phyloP scores from a whole-genome alignment of 2,329 filamentous ascomycete genomes.

The Penicillium sclerotiorum region DNA sequence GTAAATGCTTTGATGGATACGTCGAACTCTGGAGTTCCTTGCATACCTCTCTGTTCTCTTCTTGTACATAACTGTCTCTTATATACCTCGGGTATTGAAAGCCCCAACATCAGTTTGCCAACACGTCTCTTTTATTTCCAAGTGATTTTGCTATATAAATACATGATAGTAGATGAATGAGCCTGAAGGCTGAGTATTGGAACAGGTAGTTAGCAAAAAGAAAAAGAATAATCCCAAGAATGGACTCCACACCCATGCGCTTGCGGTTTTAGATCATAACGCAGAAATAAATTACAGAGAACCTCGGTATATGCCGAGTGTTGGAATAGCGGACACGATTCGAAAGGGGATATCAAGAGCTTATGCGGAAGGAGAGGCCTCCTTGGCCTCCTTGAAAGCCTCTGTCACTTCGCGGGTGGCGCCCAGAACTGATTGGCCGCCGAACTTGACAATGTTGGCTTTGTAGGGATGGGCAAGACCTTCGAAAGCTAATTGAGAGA shows the following conservation, averaged over 20 bases:
- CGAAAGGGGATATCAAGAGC: constrained; percentile 10
- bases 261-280: constrained; percentile 36
- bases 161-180: constrained; percentile 17
- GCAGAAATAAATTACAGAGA: constrained; percentile 33
- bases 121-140: constrained; percentile 20
- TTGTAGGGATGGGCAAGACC: constrained; percentile 90
- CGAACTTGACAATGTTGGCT: constrained; percentile 78
- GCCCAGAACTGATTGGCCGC: constrained; percentile 53
- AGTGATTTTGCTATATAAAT: constrained; percentile 25
- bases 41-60: constrained; percentile 9
- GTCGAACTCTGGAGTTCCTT: constrained; percentile 4
- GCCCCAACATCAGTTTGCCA: constrained; percentile 16
- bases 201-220: constrained; percentile 13
- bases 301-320: constrained; percentile 7
- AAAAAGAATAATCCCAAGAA: constrained; percentile 25
- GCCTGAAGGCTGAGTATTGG: constrained; percentile 11
- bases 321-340: neutral
- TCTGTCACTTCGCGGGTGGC: constrained; percentile 37
- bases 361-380: constrained; percentile 23
- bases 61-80: constrained; percentile 27
- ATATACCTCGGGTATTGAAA: constrained; percentile 25
- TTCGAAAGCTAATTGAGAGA: constrained; percentile 87
- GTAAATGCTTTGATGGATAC: constrained; percentile 20
- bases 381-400: constrained; percentile 39
- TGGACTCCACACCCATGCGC: constrained; percentile 46